A percentile compares a stretch with the other conserved stretches of the same genome.
phyloP scores from a whole-genome alignment of 495 filamentous ascomycete species.

The Amniculicola lignicola region DNA sequence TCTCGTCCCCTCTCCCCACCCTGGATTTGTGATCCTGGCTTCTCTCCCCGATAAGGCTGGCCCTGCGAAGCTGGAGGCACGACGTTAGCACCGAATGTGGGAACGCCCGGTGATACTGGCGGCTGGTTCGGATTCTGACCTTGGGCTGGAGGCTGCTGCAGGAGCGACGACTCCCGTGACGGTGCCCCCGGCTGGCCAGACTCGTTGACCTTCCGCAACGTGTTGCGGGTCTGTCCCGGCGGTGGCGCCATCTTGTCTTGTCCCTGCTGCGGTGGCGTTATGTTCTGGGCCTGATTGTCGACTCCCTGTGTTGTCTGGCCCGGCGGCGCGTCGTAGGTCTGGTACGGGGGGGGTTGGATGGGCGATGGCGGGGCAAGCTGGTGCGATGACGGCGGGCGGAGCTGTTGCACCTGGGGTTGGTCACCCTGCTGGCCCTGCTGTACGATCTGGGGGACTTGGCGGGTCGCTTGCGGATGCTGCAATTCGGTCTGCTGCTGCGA shows the following conservation, averaged over 20 bases:
- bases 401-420: conserved; percentile 23
- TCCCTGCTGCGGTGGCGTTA: conserved; percentile 27
- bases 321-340: conserved; percentile 33
- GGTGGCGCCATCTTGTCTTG: conserved; percentile 30
- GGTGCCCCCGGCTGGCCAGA: conserved; percentile 21
- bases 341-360: conserved; percentile 24
- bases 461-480: conserved; percentile 23
- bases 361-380: conserved; percentile 33
- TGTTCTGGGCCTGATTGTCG: conserved; percentile 12
- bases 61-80: conserved; percentile 38
- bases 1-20: conserved; percentile 36
- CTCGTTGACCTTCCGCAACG: conserved; percentile 32
- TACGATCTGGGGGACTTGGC: conserved; percentile 27
- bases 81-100: conserved; percentile 40
- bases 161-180: conserved; percentile 31
- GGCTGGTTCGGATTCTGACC: conserved; percentile 32
- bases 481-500: conserved; percentile 27
- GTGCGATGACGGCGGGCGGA: conserved; percentile 30
- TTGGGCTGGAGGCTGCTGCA: conserved; percentile 31
- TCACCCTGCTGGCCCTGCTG: conserved; percentile 26
- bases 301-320: conserved; percentile 10
- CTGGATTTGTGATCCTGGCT: conserved; percentile 26
- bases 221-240: conserved; percentile 13
- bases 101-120: conserved; percentile 33
- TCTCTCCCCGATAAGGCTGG: conserved; percentile 35